Evolutionary conservation across 148 eudicot genomes (phyloP).

Genomic region (Selenicereus undatus): DNA sequence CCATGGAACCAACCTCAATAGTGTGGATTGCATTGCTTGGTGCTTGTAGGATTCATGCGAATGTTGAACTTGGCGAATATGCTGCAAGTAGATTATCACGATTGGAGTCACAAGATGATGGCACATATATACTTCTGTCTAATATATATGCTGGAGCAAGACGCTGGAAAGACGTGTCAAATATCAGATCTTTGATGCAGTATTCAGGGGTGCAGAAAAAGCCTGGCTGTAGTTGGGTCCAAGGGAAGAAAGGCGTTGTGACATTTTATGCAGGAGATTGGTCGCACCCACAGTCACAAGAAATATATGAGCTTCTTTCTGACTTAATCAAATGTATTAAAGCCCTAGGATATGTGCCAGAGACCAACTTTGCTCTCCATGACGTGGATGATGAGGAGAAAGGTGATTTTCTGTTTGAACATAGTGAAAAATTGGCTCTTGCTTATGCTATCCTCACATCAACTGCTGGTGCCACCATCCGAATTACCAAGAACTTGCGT

Average conservation of each 20-base stretch:
- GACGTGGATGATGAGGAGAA: slow-evolving; percentile 92
- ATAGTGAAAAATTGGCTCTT: slow-evolving; percentile 83
- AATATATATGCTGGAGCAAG: slow-evolving; percentile 66
- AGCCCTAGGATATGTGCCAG: slow-evolving; percentile 67
- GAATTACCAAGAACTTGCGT: slow-evolving; percentile 74
- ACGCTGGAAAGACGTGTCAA: slow-evolving; percentile 75
- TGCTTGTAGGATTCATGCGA: slow-evolving; percentile 54
- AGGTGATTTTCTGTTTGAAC: slow-evolving; percentile 59
- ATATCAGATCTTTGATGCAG: slow-evolving; percentile 59
- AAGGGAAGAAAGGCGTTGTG: slow-evolving; percentile 58
- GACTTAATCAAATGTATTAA: slow-evolving; percentile 54
- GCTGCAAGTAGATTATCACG: slow-evolving; percentile 49
- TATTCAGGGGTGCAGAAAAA: slow-evolving; percentile 59
- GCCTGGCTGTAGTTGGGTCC: slow-evolving; percentile 88
- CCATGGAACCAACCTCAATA: slow-evolving; percentile 59
- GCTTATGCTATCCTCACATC: slow-evolving; percentile 66
- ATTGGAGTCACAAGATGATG: slow-evolving; percentile 57
- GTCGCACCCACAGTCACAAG: slow-evolving; percentile 54
- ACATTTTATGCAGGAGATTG: slow-evolving; percentile 67
- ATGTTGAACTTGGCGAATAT: slow-evolving; percentile 67
- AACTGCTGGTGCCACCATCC: slow-evolving; percentile 52
- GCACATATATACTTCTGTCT: slow-evolving; percentile 68
- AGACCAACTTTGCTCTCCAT: slow-evolving; percentile 69
- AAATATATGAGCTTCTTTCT: slow-evolving; percentile 52
- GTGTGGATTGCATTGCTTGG: slow-evolving; percentile 71